A percentile compares a stretch with the other conserved stretches of the same genome.
These are phyloP conservation scores for Penstemon barbatus DNA, from an alignment of 257 asterid species.

Conservation along the genomic window DNA sequence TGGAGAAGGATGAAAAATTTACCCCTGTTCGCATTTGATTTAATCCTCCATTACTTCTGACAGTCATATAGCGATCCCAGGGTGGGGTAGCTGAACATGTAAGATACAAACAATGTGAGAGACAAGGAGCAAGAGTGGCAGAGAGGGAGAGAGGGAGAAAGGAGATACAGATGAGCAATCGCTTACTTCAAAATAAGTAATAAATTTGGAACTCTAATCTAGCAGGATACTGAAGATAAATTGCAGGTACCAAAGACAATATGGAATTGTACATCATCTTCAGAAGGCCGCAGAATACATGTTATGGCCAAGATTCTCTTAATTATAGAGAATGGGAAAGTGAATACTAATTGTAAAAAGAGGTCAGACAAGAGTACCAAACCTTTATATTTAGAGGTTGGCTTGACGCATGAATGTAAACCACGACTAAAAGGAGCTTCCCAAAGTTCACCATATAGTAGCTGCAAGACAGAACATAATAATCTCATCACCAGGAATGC, in stretches of 20 bases:
- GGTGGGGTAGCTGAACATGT: conserved; percentile 49
- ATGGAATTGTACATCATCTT: neutral
- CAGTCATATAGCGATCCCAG: conserved; percentile 78
- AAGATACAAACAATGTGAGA: conserved; percentile 23
- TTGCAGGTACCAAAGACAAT: conserved; percentile 15
- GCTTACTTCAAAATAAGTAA: conserved; percentile 16
- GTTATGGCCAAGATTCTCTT: neutral
- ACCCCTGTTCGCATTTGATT: conserved; percentile 98
- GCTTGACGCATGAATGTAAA: conserved; percentile 65
- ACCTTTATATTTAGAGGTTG: conserved; percentile 76
- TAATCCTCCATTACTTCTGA: conserved; percentile 86
- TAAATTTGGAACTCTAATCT: conserved; percentile 7
- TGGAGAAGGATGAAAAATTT: conserved; percentile 29
- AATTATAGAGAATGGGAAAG: conserved; percentile 7
- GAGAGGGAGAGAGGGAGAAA: neutral
- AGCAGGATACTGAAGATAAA: neutral
- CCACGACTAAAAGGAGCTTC: conserved; percentile 55
- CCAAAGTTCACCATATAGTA: conserved; percentile 56
- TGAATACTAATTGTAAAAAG: conserved; percentile 6
- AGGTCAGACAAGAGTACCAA: conserved; percentile 20
- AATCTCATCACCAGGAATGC: conserved; percentile 26
- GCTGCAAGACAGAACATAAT: conserved; percentile 43
- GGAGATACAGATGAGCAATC: conserved; percentile 2
- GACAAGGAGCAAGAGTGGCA: neutral
- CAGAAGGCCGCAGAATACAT: neutral